These are phyloP conservation scores for Nemania diffusa DNA, from an alignment of 2,329 filamentous ascomycete genomes.

Conservation along the genomic window DNA sequence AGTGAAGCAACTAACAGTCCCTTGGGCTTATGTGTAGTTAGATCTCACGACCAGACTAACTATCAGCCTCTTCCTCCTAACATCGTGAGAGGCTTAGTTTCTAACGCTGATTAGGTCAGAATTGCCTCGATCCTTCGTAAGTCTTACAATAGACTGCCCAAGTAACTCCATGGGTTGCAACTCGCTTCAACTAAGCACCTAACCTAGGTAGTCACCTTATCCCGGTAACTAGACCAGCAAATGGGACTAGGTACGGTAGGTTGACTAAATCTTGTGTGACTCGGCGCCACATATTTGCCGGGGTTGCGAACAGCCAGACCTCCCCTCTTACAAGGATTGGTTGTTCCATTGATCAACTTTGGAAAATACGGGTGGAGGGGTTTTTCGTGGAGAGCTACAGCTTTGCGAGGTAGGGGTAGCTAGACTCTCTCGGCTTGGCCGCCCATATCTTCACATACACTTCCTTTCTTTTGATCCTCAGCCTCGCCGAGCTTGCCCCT, in stretches of 20 bases:
- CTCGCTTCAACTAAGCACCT: conserved; percentile 3
- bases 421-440: conserved; percentile 26
- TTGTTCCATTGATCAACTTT: conserved; percentile 40
- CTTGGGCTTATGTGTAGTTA: not conserved
- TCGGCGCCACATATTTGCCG: conserved; percentile 36
- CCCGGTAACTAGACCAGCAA: conserved; percentile 29
- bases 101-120: not conserved
- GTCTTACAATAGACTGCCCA: not conserved
- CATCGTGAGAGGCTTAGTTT: not conserved
- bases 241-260: conserved; percentile 36
- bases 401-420: conserved; percentile 26
- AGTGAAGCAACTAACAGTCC: conserved; percentile 12
- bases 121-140: not conserved
- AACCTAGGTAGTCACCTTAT: conserved; percentile 11
- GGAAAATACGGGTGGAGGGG: conserved; percentile 38
- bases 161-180: not conserved
- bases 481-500: conserved; percentile 31
- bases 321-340: conserved; percentile 41
- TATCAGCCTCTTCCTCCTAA: not conserved
- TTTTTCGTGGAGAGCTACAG: conserved; percentile 37
- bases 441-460: conserved; percentile 18
- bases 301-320: conserved; percentile 38
- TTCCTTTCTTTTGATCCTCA: conserved; percentile 29
- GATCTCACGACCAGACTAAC: not conserved
- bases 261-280: conserved; percentile 35